Evolutionary conservation across 2,329 filamentous ascomycete genomes (phyloP).

Genomic region (Septoria petroselini): DNA sequence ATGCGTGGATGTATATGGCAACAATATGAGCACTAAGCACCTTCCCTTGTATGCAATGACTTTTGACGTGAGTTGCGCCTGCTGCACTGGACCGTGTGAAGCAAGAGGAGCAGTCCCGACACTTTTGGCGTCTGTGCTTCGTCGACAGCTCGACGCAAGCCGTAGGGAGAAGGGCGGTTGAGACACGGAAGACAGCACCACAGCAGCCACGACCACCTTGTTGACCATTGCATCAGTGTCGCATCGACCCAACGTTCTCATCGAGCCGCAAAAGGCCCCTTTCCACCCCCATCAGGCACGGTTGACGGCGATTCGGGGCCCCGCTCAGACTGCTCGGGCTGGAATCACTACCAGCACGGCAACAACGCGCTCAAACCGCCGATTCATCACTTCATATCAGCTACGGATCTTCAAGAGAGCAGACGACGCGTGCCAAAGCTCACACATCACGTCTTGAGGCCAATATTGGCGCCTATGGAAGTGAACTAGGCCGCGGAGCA

Average conservation of each 20-base stretch:
- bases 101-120: too few relatives aligned
- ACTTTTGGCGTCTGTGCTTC: too few relatives aligned
- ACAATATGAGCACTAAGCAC: too few relatives aligned
- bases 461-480: constrained; percentile 19
- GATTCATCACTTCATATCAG: neutral
- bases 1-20: too few relatives aligned
- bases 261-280: constrained; percentile 20
- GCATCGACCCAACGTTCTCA: constrained; percentile 17
- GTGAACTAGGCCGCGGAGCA: constrained; percentile 11
- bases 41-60: too few relatives aligned
- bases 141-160: constrained; percentile 3
- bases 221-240: constrained; percentile 16
- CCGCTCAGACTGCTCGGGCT: constrained; percentile 23
- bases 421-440: constrained; percentile 21
- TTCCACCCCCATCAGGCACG: constrained; percentile 1
- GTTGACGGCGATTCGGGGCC: constrained; percentile 4
- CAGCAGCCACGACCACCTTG: constrained; percentile 15
- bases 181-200: constrained; percentile 5
- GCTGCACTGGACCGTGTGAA: too few relatives aligned
- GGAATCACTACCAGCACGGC: constrained; percentile 16
- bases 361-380: constrained; percentile 14
- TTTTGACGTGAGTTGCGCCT: too few relatives aligned
- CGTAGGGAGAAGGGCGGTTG: constrained; percentile 12
- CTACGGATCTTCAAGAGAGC: constrained; percentile 4
- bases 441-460: constrained; percentile 18